Evolutionary conservation across 148 eudicot genomes (phyloP), one percentile per base, ranked within the genome.

Genomic region (Silene latifolia): DNA sequence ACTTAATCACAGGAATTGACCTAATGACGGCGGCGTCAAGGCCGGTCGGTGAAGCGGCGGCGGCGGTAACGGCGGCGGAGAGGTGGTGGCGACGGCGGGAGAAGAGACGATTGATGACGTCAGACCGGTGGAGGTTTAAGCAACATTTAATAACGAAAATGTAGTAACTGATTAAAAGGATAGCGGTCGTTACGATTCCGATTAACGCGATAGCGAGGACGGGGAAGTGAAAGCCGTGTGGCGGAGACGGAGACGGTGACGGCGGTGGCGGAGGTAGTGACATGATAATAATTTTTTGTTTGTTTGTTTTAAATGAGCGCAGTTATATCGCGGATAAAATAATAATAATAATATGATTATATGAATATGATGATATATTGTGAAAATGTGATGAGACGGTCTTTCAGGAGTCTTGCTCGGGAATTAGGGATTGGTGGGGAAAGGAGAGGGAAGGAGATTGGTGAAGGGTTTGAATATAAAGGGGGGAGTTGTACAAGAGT

Each of bases 61-160:
- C 56, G 21, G 62, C 29, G 47, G 14, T 20, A 3, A 53, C 61
- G 65, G 80, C 75, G 1, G 70, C 67, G 4, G 44, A 39, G 8
- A 39, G 44, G 5, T 15, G 47, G 57, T 24, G 42, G 3, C 82
- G 76, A 0, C 70, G 74, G 42, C 86, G 73, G 9, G 86, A 78
- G 80, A 76, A 85, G 35, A 87, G 80, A 0, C 91, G 89, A 20
- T 78, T 39, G 1, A 85, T 79, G 9, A 85, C 59, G 48, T 90
- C 92, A 2, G 87, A 78, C 8, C 83, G 70, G 70, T 93, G 90
- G 83, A 88, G 79, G 62, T 81, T 86, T 2, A 93, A 72, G 76
- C 97, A 91, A 73, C 98, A 93, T 69, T 89, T 91, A 84, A 91
- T 93, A 67, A 93, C 97, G 42, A 91, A 91, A 13, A 91, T 74